Conservation (phyloP, 208 protist genomes). For the Crithidia expoeki region DNA sequence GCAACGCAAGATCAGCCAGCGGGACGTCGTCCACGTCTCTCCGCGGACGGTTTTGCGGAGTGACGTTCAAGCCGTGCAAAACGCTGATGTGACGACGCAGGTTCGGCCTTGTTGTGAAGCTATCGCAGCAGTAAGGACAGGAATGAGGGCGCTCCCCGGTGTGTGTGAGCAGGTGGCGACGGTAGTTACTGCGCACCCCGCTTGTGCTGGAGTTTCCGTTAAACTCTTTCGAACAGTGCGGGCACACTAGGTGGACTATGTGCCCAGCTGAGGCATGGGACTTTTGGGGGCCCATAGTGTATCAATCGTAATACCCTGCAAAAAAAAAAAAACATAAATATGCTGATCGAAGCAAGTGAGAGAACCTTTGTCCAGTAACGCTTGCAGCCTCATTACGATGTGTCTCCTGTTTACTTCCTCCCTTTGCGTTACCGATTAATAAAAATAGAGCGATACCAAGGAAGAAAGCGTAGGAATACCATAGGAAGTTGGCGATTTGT, state of each 20-base stretch:
- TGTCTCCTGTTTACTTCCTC: too few species aligned
- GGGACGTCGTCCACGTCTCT: too few species aligned
- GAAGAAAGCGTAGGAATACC: too few species aligned
- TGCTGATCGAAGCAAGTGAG: too few species aligned
- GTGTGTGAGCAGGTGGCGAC: conserved; percentile 75
- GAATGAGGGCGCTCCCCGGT: conserved; percentile 64
- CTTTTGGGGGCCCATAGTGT: conserved; percentile 13
- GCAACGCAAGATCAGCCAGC: conserved; percentile 6
- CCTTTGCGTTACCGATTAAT: too few species aligned
- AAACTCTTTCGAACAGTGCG: conserved; percentile 63
- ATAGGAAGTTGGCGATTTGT: too few species aligned
- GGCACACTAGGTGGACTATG: conserved; percentile 46
- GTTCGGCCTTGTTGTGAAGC: conserved; percentile 75
- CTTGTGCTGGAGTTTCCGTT: conserved; percentile 52
- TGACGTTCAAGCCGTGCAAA: conserved; percentile 40
- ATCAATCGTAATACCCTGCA: not conserved
- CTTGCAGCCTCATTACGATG: too few species aligned
- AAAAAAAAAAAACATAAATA: not conserved
- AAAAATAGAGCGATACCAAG: too few species aligned
- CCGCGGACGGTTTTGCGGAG: conserved; percentile 17
- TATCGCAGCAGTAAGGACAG: conserved; percentile 59
- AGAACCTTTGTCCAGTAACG: too few species aligned
- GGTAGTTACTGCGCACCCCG: conserved; percentile 78
- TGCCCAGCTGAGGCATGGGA: not conserved
- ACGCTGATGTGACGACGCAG: conserved; percentile 49